Percentiles rank a stretch among this genome's conserved stretches.
Evolutionary conservation across 164 flowering plant species (phyloP).

Genomic region (Aristolochia fimbriata): DNA sequence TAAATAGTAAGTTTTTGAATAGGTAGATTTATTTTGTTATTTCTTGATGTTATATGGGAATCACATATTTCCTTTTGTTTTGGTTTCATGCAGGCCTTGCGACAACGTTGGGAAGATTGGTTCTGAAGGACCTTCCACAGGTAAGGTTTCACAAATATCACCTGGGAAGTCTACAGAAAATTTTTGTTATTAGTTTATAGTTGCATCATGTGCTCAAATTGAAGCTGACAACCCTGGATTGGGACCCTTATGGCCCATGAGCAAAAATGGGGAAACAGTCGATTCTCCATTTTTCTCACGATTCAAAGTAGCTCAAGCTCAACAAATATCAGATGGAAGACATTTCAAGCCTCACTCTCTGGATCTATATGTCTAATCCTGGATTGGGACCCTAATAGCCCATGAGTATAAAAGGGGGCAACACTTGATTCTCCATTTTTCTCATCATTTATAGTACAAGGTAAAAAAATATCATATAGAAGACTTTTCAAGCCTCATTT

Average conservation of each 20-base stretch:
- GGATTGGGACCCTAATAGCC: no score
- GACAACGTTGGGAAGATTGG: conserved; percentile 16
- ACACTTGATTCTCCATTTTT: no score
- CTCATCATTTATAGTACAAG: no score
- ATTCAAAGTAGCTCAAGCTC: no score
- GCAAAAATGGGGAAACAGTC: background rate
- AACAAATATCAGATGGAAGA: no score
- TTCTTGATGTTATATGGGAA: background rate
- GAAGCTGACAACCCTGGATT: background rate
- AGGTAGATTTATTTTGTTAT: background rate
- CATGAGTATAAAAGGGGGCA: no score
- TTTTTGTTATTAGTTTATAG: background rate
- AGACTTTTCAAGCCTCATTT: no score
- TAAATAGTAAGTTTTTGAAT: conserved; percentile 24
- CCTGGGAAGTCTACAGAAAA: background rate
- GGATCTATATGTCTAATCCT: background rate
- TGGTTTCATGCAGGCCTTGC: conserved; percentile 30
- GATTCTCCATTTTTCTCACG: no score
- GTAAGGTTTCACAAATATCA: conserved; percentile 14
- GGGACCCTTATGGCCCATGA: background rate
- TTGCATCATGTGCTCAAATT: no score
- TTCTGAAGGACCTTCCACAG: conserved; percentile 54
- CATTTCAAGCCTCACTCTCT: background rate
- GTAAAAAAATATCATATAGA: no score
- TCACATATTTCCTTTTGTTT: background rate